Percentiles rank a stretch among this genome's conserved stretches.
phyloP scores from a whole-genome alignment of 2,329 filamentous ascomycete species.

The Neurospora sp. region DNA sequence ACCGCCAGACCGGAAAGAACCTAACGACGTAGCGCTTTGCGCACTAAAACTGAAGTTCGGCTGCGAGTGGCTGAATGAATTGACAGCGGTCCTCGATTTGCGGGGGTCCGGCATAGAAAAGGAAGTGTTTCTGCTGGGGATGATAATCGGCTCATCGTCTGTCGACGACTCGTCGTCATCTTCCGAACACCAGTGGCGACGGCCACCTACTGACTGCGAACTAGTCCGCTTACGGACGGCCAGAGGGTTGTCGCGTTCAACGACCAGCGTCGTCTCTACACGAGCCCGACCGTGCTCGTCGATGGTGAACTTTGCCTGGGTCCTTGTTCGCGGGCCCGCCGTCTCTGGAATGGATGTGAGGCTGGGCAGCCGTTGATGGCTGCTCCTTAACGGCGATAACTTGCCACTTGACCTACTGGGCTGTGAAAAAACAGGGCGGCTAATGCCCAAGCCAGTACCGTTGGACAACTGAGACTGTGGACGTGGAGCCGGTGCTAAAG shows the following conservation, averaged over 20 bases:
- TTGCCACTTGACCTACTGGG: conserved; percentile 33
- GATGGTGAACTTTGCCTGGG: conserved; percentile 53
- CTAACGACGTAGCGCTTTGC: conserved; percentile 33
- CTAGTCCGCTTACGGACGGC: conserved; percentile 15
- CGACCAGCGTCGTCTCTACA: conserved; percentile 40
- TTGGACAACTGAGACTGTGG: conserved; percentile 15
- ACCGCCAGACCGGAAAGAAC: conserved; percentile 20
- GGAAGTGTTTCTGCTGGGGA: conserved; percentile 50
- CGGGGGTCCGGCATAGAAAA: conserved; percentile 47
- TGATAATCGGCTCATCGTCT: conserved; percentile 55
- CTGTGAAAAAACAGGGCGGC: conserved; percentile 26
- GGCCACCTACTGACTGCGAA: conserved; percentile 17
- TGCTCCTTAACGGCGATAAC: conserved; percentile 41
- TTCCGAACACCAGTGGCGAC: conserved; percentile 30
- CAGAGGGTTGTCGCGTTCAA: conserved; percentile 22
- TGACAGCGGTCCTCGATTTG: conserved; percentile 31
- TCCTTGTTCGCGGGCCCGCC: conserved; percentile 33
- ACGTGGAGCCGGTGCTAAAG: conserved; percentile 35
- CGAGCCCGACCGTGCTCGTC: conserved; percentile 50
- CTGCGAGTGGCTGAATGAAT: conserved; percentile 36
- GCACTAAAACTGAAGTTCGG: conserved; percentile 35
- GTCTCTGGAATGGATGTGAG: conserved; percentile 50
- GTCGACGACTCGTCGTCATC: conserved; percentile 46
- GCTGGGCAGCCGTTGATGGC: conserved; percentile 39
- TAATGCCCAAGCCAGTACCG: conserved; percentile 22